Evolutionary conservation across 768 basidiomycete species (phyloP), one percentile per base, ranked within the genome.

Genomic region (Auricularia heimuer): DNA sequence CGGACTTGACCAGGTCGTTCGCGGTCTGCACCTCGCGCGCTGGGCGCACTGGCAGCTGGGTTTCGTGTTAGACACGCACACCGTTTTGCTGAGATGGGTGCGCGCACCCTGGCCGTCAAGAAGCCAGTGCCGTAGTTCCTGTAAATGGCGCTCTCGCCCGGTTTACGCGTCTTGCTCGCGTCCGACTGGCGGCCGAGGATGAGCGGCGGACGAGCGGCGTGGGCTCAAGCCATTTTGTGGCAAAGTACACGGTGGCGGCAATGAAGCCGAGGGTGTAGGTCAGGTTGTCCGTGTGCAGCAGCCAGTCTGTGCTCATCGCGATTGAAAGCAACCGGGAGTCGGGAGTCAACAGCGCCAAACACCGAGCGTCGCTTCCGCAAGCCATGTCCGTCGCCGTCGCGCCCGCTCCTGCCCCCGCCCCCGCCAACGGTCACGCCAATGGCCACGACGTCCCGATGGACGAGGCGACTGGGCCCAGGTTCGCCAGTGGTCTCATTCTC

Each of bases 141-240:
- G 74, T 95, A 96, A 16, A 94, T 79, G 0, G 92, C 91, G 70
- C 91, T 94, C 77, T 95, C 90, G 7, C 83, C 80, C 12, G 88
- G 81, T 71, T 91, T 87, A 63, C 94, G 80, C 3, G 94, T 91
- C 62, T 87, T 81, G 12, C 86, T 87, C 34, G 89, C 88, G 73
- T 97, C 95, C 69, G 92, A 92, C 80, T 98, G 94, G 62, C 93
- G 80, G 6, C 94, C 94, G 1, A 98, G 82, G 8, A 96, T 81
- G 68, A 98, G 89, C n/a, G 94, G 94, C 71, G 97, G 0, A 95
- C 93, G 54, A 95, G 83, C 45, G 68, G 62, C 37, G 61, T 51
- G 35, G 69, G 65, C 47, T 64, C 18, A 21, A 67, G 18, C 54
- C 66, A 62, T 56, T 67, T 64, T 34, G 16, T 36, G n/a, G 42